These are phyloP conservation scores for Globisporangium yorkense DNA, from an alignment of 352 stramenopile genomes.

Conservation along the genomic window DNA sequence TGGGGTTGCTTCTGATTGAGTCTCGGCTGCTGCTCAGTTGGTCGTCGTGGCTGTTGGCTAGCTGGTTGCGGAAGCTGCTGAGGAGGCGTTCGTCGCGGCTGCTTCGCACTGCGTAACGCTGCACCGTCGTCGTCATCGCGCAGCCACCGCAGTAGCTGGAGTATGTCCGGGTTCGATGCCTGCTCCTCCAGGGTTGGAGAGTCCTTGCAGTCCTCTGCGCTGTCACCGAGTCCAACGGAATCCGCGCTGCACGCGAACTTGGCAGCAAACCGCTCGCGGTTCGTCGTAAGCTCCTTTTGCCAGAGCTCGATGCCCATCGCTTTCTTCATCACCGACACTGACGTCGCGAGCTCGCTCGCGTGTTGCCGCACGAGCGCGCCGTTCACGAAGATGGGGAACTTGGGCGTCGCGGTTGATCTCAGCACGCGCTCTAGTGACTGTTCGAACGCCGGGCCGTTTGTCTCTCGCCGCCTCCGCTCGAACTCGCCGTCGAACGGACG, in stretches of 20 bases:
- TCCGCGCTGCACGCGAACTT: conserved; percentile 16
- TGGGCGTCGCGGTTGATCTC: conserved; percentile 26
- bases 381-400: conserved; percentile 36
- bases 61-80: not conserved
- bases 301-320: conserved; percentile 27
- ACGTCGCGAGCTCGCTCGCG: conserved; percentile 19
- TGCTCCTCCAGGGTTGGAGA: not conserved
- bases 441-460: conserved; percentile 35
- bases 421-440: conserved; percentile 21
- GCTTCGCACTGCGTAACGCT: not conserved
- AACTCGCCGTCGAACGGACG: conserved; percentile 27
- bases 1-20: no score
- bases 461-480: conserved; percentile 15
- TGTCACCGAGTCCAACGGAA: not conserved
- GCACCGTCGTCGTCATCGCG: not conserved
- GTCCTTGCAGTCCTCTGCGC: not conserved
- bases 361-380: conserved; percentile 28
- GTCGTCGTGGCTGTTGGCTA: not conserved
- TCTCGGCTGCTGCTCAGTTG: not conserved
- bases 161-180: not conserved
- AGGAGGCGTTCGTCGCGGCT: no score
- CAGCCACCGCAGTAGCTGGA: not conserved
- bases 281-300: conserved; percentile 30
- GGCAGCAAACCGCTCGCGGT: conserved; percentile 21
- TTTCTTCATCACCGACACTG: conserved; percentile 12